Conservation (phyloP, 441 rosid genomes). For the Aquilaria agallochum region DNA sequence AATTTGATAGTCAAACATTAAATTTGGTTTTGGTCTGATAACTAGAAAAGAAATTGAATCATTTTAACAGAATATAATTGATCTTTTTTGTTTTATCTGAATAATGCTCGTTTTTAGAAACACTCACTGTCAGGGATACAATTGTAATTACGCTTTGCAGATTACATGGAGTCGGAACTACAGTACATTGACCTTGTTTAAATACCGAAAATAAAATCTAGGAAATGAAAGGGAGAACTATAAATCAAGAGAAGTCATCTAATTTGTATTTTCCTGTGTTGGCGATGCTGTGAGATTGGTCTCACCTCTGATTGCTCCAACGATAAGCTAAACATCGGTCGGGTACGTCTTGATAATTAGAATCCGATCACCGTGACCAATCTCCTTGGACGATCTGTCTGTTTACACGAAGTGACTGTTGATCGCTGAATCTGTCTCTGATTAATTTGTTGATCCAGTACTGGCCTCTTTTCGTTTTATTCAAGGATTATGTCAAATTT, state of each 20-base stretch:
- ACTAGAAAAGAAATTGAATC: no score
- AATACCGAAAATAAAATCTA: background rate
- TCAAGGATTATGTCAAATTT: constrained; percentile 19
- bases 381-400: constrained; percentile 15
- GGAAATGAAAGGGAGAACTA: background rate
- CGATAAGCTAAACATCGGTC: constrained; percentile 18
- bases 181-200: background rate
- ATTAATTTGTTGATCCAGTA: constrained; percentile 24
- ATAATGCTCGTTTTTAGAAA: no score
- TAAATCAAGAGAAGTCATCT: background rate
- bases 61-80: no score
- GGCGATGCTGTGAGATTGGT: constrained; percentile 27
- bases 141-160: no score
- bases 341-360: constrained; percentile 27
- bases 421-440: background rate
- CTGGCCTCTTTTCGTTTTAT: constrained; percentile 17
- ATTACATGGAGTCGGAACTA: no score
- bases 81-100: no score
- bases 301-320: constrained; percentile 28
- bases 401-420: background rate
- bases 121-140: no score
- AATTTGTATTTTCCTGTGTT: constrained; percentile 12
- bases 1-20: no score
- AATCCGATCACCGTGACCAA: constrained; percentile 17
- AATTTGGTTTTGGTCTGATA: no score